Percentiles rank a stretch among this genome's conserved stretches.
Conservation (phyloP, 2,329 filamentous ascomycete species). For the Monilinia vaccinii-corymbosi region DNA sequence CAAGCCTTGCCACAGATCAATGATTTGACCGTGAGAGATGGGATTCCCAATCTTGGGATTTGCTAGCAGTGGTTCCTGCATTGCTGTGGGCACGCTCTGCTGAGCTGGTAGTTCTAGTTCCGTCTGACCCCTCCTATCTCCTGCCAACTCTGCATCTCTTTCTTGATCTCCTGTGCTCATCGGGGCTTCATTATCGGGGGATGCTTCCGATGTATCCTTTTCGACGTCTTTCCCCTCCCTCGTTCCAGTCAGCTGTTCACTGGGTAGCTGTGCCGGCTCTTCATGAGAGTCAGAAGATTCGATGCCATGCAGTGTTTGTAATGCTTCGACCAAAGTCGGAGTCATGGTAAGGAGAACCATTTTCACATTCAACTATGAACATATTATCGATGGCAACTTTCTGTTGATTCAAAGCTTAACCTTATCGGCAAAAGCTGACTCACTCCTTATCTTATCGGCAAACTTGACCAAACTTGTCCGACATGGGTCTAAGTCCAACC, state of each 20-base stretch:
- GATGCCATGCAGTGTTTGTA: slow-evolving; percentile 34
- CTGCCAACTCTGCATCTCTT: not conserved
- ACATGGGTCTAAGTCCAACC: slow-evolving; percentile 20
- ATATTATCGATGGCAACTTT: not conserved
- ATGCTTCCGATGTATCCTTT: not conserved
- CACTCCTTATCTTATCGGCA: slow-evolving; percentile 9
- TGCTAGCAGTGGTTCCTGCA: slow-evolving; percentile 39
- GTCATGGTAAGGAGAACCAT: slow-evolving; percentile 81
- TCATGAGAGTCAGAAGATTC: not conserved
- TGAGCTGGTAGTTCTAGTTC: not conserved
- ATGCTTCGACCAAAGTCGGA: slow-evolving; percentile 52
- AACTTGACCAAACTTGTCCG: slow-evolving; percentile 16
- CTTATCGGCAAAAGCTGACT: slow-evolving; percentile 15
- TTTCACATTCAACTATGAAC: not conserved
- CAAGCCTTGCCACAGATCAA: slow-evolving; percentile 50
- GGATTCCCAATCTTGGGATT: slow-evolving; percentile 47
- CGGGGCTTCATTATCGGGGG: not conserved
- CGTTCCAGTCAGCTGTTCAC: not conserved
- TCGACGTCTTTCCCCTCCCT: not conserved
- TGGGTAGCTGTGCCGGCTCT: not conserved
- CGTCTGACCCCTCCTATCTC: too few species aligned
- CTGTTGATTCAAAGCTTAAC: too few species aligned
- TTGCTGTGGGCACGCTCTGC: not conserved
- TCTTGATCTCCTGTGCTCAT: not conserved
- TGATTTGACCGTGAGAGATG: slow-evolving; percentile 61